Evolutionary conservation across 495 filamentous ascomycete species (phyloP).

Genomic region (Chaetomidium leptoderma): DNA sequence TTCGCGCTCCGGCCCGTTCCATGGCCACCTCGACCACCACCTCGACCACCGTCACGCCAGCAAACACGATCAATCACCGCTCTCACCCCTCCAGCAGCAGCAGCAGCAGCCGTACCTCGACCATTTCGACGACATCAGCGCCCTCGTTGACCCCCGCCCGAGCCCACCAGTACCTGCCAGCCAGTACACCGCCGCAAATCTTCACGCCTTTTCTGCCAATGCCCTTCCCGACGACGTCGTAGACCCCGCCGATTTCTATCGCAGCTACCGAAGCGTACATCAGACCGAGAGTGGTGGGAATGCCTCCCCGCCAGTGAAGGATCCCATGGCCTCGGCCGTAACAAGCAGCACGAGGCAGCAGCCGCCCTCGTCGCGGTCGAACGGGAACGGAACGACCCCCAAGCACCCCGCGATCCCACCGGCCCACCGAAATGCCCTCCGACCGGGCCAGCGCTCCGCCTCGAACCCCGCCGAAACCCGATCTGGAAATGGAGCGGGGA

Average conservation of each 20-base stretch:
- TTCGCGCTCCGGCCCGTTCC: constrained; percentile 25
- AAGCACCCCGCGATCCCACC: constrained; percentile 32
- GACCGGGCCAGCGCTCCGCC: constrained; percentile 41
- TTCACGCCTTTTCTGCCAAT: constrained; percentile 36
- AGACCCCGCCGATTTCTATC: constrained; percentile 53
- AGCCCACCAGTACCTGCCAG: constrained; percentile 22
- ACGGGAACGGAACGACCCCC: constrained; percentile 38
- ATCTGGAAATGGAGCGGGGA: constrained; percentile 19
- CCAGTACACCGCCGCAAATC: constrained; percentile 39
- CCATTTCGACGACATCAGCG: constrained; percentile 9
- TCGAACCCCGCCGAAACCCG: constrained; percentile 49
- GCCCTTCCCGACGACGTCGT: constrained; percentile 34
- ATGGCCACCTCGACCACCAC: constrained; percentile 28
- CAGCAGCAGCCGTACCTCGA: constrained; percentile 12
- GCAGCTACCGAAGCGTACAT: constrained; percentile 38
- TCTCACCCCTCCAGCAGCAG: constrained; percentile 9
- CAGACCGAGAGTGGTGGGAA: constrained; percentile 9
- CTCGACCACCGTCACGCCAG: constrained; percentile 22
- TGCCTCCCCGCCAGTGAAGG: constrained; percentile 22
- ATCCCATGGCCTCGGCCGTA: constrained; percentile 30
- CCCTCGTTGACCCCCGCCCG: constrained; percentile 11
- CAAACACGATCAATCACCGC: constrained; percentile 16
- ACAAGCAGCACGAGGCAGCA: constrained; percentile 27
- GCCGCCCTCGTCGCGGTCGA: constrained; percentile 32
- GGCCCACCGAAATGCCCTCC: constrained; percentile 27